Evolutionary conservation across 2,329 filamentous ascomycete species (phyloP).

Genomic region (Aureobasidium uvarum): DNA sequence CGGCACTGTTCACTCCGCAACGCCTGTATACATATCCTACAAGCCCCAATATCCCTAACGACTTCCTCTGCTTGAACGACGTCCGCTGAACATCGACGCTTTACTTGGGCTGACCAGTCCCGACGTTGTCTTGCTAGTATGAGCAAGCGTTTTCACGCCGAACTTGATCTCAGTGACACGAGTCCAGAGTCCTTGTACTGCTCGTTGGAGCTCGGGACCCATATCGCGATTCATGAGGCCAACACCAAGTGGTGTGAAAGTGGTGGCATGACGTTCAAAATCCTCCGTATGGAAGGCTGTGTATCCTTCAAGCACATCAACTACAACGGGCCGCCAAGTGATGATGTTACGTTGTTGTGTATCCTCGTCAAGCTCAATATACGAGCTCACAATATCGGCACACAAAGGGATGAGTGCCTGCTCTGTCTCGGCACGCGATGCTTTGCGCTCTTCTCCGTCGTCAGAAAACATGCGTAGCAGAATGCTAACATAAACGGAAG

Average conservation of each 20-base stretch:
- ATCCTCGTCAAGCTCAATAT: constrained; percentile 85
- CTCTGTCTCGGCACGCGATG: constrained; percentile 79
- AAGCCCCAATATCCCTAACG: constrained; percentile 5
- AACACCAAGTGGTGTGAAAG: constrained; percentile 83
- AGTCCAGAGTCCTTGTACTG: constrained; percentile 73
- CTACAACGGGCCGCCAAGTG: constrained; percentile 95
- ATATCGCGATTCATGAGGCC: constrained; percentile 82
- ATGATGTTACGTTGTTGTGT: constrained; percentile 96
- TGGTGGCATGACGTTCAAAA: constrained; percentile 74
- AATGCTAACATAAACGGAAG: constrained; percentile 93
- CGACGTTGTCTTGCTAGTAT: neutral
- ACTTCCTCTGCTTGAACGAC: constrained; percentile 18
- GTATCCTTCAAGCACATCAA: constrained; percentile 94
- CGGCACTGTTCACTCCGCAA: constrained; percentile 4
- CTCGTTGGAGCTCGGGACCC: constrained; percentile 71
- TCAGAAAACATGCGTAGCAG: constrained; percentile 97
- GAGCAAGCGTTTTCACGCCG: constrained; percentile 35
- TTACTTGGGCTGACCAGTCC: constrained; percentile 4
- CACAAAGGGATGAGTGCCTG: constrained; percentile 90
- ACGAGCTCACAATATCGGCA: constrained; percentile 86
- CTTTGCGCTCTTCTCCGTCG: constrained; percentile 74
- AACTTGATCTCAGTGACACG: constrained; percentile 75
- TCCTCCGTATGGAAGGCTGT: constrained; percentile 75
- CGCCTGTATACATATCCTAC: constrained; percentile 20
- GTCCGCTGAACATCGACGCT: neutral